phyloP scores from a whole-genome alignment of 352 stramenopile genomes.

The Poterioochromonas sp. region DNA sequence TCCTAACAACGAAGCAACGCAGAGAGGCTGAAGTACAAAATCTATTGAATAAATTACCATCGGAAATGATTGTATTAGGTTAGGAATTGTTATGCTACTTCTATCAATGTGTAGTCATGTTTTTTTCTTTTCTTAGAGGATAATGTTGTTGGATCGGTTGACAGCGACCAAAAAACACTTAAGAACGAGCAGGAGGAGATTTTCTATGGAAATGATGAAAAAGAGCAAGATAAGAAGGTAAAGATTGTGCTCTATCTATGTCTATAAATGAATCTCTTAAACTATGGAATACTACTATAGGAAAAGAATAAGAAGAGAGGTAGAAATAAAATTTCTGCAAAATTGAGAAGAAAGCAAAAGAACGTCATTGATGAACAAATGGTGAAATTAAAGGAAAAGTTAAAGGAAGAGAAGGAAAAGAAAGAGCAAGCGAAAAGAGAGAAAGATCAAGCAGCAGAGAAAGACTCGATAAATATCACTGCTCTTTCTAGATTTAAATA shows the following conservation, averaged over 20 bases:
- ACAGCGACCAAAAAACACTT: slow-evolving; percentile 23
- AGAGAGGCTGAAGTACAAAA: slow-evolving; percentile 87
- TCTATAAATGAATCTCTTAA: background rate
- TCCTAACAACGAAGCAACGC: slow-evolving; percentile 87
- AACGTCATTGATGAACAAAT: slow-evolving; percentile 94
- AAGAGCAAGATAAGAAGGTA: slow-evolving; percentile 56
- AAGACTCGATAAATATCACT: background rate
- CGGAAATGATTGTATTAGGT: slow-evolving; percentile 91
- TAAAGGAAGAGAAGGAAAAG: no score
- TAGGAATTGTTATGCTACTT: background rate
- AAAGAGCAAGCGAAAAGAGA: background rate
- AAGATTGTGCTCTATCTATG: background rate
- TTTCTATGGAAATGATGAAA: slow-evolving; percentile 45
- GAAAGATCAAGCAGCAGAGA: background rate
- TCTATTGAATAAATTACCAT: slow-evolving; percentile 92
- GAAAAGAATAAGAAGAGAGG: slow-evolving; percentile 95
- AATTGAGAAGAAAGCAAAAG: slow-evolving; percentile 89
- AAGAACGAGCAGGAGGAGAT: slow-evolving; percentile 25
- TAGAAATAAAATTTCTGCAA: slow-evolving; percentile 88
- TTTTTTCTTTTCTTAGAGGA: slow-evolving; percentile 25
- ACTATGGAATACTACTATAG: background rate
- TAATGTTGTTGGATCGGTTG: slow-evolving; percentile 22
- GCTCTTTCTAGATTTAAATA: background rate
- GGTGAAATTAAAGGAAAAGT: slow-evolving; percentile 70
- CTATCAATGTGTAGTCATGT: background rate